Evolutionary conservation across 2,329 filamentous ascomycete genomes (phyloP).

Genomic region (Dothidotthia symphoricarpi): DNA sequence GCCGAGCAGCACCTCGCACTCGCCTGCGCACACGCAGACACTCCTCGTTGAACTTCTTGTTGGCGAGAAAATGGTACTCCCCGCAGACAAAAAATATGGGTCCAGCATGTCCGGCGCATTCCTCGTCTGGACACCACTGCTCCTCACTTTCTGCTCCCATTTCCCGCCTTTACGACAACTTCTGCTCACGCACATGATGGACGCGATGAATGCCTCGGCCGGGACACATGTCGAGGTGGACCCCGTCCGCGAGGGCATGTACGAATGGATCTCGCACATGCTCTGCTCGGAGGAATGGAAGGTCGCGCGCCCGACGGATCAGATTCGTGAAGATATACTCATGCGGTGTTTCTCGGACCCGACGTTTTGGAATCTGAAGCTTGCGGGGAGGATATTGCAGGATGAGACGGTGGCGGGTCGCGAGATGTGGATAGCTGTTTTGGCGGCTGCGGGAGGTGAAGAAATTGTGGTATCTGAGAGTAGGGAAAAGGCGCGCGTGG

Average conservation of each 20-base stretch:
- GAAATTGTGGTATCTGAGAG: neutral
- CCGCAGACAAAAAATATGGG: conserved; percentile 35
- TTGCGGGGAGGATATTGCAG: conserved; percentile 37
- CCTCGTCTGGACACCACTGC: conserved; percentile 45
- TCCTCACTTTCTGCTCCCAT: conserved; percentile 36
- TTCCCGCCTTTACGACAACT: conserved; percentile 38
- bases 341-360: conserved; percentile 38
- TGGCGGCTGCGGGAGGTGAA: conserved; percentile 31
- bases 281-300: conserved; percentile 42
- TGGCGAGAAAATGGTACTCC: conserved; percentile 39
- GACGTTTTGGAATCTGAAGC: conserved; percentile 38
- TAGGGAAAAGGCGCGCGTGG: conserved; percentile 2
- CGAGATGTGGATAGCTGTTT: conserved; percentile 22
- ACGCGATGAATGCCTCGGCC: conserved; percentile 29
- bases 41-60: conserved; percentile 30
- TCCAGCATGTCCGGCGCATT: conserved; percentile 45
- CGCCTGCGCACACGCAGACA: conserved; percentile 1
- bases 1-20: conserved; percentile 2
- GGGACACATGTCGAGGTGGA: conserved; percentile 16
- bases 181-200: conserved; percentile 42
- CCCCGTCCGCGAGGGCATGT: conserved; percentile 45
- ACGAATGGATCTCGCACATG: conserved; percentile 53
- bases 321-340: conserved; percentile 12
- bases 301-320: conserved; percentile 12
- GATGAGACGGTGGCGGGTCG: conserved; percentile 13